Base-by-base conservation (phyloP, 2,329 filamentous ascomycete genomes). In the Diaporthe ampelina region DNA sequence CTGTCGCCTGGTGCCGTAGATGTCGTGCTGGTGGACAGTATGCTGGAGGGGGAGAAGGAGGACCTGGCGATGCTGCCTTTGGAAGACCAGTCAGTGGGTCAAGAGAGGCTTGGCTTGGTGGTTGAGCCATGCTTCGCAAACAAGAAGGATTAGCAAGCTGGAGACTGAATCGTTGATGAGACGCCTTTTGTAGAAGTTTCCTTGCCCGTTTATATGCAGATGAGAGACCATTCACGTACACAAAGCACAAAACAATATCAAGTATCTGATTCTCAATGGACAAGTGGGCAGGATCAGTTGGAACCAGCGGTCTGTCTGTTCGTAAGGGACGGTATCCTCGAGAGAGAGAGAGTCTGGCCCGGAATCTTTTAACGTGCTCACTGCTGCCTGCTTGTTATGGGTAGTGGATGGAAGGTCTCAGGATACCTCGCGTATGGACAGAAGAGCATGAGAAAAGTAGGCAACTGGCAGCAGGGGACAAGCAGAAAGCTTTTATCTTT, bases 21-120 rank as follows among this genome's bases (percentile, higher is more conserved):
- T 59, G 68, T 17, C 70, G 57, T 35, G 43, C 19, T 32, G 72
- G 72, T 19, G 74, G 74, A 24, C 26, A 65, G 61, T 76, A 76
- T 21, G 75, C 74, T 48, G 75, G 75, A 40, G 75, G 75, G 37
- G 74, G 74, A 17, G 74, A 72, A 15, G 75, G 75, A 4, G 71
- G 70, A 10, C 52, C 40, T 63, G 3, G 54, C 19, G 45, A 48
- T 19, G 24, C 40, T 19, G 70, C 40, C 35, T 76, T 67, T 21
- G 71, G 72, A 2, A 59, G 58, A 24, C 59, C 59, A 24, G 74
- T 69, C 58, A 69, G 40, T 19, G 68, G 32, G 45, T 75, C 68
- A 29, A 50, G 52, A 13, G 59, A 52, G 21, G 74, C 4, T 3
- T 40, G 19, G 6, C 21, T 56, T n/a, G 65, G 35, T 61, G 26